Evolutionary conservation across 306 rosid species (phyloP), one percentile per base, ranked within the genome.

Genomic region (Gillenia trifoliata): DNA sequence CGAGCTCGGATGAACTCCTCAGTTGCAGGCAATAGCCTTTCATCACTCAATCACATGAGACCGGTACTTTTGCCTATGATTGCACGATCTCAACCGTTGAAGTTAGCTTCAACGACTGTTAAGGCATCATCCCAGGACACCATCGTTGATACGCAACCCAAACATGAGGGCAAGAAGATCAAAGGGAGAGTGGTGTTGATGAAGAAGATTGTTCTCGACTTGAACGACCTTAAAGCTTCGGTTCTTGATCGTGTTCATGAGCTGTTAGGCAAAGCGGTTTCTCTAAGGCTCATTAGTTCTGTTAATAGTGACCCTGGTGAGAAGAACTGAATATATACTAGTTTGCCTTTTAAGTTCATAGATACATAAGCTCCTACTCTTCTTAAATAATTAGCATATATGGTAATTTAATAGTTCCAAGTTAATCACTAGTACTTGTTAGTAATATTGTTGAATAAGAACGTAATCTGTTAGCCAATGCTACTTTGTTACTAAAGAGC

Each of bases 131-230:
- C 64, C 33, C 64, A 59, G 17, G 30, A 59, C 0, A 26, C 17
- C 64, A 59, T 20, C 10, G 15, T 56, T 36, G 72, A 41, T 34
- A 7, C 31, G 2, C 55, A 30, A 2, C 47, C 31, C 11, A 49
- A 36, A 15, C 16, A 60, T 34, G 75, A 55, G 2, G 75, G 8
- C 36, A 73, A 43, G 57, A 66, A 78, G 63, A 78, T 90, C 6
- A 82, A 47, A 80, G 98, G 96, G 13, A 79, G 31, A 17, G 95
- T 87, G 83, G 78, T 90, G 8, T 40, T 92, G 82, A 90, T 89
- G 94, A 92, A 85, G 84, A 92, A 89, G 67, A 89, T 87, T 65
- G 90, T 86, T 62, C 29, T 92, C 79, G 96, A 92, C 57, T 65
- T 86, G 79, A 86, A 89, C 43, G 93, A 90, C 72, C 76, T 92